Percentiles rank a stretch among this genome's conserved stretches.
phyloP scores from a whole-genome alignment of 139 green algal genomes.

The Closterium sp. region DNA sequence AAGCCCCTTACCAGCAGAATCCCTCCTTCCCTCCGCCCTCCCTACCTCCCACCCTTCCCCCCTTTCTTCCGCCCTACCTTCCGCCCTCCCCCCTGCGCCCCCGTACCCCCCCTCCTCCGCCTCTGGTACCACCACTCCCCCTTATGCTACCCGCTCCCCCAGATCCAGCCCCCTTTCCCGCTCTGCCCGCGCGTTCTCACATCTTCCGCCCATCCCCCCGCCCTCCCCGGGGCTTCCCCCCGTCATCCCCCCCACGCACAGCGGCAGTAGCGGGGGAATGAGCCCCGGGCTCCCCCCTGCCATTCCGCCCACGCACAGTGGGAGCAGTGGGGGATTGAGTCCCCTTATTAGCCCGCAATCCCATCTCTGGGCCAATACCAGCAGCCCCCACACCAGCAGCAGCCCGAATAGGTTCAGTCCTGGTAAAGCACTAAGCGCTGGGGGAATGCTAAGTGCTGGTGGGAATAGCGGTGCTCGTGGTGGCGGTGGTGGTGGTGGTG shows the following conservation, averaged over 20 bases:
- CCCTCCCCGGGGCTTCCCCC: background rate
- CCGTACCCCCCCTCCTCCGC: background rate
- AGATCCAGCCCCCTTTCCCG: background rate
- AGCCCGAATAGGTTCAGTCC: background rate
- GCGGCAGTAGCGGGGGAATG: no score
- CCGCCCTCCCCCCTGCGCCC: background rate
- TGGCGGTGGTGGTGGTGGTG: background rate
- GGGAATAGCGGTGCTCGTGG: background rate
- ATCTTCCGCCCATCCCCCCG: background rate
- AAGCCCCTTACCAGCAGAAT: background rate
- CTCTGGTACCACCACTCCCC: background rate
- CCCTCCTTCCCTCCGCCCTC: background rate
- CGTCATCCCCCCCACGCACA: background rate
- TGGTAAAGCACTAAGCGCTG: background rate
- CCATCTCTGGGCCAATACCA: background rate
- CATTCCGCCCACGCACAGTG: background rate
- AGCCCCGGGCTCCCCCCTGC: background rate
- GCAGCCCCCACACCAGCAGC: background rate
- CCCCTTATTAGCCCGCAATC: background rate
- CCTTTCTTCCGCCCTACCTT: background rate
- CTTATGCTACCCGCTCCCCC: background rate
- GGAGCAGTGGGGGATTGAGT: background rate
- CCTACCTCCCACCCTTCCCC: background rate
- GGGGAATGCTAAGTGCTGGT: background rate
- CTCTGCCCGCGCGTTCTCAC: background rate